Conservation (phyloP, 441 rosid genomes). For the Raphanus hybrid region DNA sequence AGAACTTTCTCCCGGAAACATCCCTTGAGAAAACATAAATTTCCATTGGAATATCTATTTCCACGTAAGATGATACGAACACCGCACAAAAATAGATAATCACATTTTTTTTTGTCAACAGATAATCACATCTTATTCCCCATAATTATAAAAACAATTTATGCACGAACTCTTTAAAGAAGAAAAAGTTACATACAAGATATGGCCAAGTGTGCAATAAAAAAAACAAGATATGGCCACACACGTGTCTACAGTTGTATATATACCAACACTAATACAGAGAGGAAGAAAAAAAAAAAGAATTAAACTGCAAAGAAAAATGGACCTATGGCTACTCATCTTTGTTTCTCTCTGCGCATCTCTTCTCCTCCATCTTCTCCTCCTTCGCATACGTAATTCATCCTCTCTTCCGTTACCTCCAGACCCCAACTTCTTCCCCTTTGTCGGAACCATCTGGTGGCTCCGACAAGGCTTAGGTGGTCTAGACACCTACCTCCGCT, state of each 20-base stretch:
- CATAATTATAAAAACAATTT: not conserved
- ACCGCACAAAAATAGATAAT: not conserved
- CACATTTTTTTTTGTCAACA: not conserved
- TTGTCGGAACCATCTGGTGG: not conserved
- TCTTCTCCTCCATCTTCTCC: conserved; percentile 25
- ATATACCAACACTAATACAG: not conserved
- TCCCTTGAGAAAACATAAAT: not conserved
- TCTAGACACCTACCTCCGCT: not conserved
- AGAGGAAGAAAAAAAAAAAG: not conserved
- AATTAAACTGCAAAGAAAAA: not conserved
- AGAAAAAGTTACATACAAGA: not conserved
- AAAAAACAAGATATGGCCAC: not conserved
- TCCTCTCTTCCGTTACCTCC: conserved; percentile 24
- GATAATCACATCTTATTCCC: no score
- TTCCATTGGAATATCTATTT: not conserved
- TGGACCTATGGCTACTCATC: conserved; percentile 2
- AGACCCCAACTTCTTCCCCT: conserved; percentile 1
- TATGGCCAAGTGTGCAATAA: not conserved
- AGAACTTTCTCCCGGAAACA: not conserved
- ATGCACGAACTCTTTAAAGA: not conserved
- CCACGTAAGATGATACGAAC: not conserved
- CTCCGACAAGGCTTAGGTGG: not conserved
- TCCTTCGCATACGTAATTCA: conserved; percentile 5
- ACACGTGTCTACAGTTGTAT: not conserved
- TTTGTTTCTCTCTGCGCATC: conserved; percentile 1